phyloP scores from a whole-genome alignment of 2,329 filamentous ascomycete genomes.

The Lachnellula occidentalis region DNA sequence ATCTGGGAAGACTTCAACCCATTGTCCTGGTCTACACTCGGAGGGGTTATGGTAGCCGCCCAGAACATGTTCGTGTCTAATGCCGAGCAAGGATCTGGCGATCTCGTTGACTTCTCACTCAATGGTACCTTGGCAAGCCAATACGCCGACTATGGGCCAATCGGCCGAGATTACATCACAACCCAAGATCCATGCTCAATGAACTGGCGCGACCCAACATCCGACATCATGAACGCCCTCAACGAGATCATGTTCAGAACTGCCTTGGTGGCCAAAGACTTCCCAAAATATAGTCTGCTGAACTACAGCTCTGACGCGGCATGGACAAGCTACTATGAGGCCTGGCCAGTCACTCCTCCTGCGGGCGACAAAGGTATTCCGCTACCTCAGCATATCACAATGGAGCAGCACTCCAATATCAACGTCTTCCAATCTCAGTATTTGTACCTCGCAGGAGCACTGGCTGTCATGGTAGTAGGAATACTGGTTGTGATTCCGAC shows the following conservation, averaged over 20 bases:
- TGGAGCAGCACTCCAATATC: not conserved
- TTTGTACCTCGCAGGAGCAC: conserved; percentile 5
- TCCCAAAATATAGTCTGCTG: not conserved
- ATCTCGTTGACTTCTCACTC: not conserved
- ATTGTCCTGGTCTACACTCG: not conserved
- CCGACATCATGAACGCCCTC: conserved; percentile 4
- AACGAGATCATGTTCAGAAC: conserved; percentile 9
- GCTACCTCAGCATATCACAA: conserved; percentile 2
- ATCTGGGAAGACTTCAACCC: not conserved
- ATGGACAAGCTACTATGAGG: not conserved
- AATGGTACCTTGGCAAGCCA: not conserved
- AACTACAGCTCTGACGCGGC: not conserved
- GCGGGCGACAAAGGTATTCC: conserved; percentile 1
- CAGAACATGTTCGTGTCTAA: not conserved
- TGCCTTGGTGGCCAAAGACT: not conserved
- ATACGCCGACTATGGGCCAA: not conserved
- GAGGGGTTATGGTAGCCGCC: not conserved
- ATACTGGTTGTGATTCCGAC: conserved; percentile 5
- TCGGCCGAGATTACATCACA: not conserved
- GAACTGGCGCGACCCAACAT: conserved; percentile 20
- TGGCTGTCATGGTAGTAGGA: conserved; percentile 1
- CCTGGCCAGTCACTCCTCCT: not conserved
- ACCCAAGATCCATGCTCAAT: conserved; percentile 1
- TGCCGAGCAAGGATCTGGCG: not conserved
- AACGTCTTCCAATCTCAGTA: conserved; percentile 11